phyloP scores from a whole-genome alignment of 805 yeast genomes.

The Tetrapisispora namnaoensis region DNA sequence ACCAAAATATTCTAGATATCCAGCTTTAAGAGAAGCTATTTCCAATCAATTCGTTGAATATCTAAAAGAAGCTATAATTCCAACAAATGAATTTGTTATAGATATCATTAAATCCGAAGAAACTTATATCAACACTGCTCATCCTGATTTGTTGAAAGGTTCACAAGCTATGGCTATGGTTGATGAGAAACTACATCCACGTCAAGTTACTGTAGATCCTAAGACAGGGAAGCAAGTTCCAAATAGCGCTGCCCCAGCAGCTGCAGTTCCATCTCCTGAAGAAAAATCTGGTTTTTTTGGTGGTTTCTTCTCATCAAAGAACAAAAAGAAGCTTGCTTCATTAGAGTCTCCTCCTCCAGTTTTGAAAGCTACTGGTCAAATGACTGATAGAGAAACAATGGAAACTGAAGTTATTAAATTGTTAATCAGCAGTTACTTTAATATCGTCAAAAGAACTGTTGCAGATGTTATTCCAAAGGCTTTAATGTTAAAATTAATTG shows the following conservation, averaged over 20 bases:
- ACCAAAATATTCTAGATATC: slow-evolving; percentile 81
- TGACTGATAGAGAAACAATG: slow-evolving; percentile 92
- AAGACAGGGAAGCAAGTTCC: slow-evolving; percentile 79
- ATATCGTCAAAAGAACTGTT: slow-evolving; percentile 86
- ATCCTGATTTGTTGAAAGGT: slow-evolving; percentile 91
- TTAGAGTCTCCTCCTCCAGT: slow-evolving; percentile 98
- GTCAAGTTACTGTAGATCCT: slow-evolving; percentile 74
- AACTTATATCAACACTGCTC: slow-evolving; percentile 93
- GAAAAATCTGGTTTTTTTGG: slow-evolving; percentile 81
- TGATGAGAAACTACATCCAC: slow-evolving; percentile 65
- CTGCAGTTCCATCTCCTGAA: slow-evolving; percentile 25
- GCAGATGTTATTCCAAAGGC: slow-evolving; percentile 94
- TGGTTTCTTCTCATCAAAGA: slow-evolving; percentile 85
- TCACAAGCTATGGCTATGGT: slow-evolving; percentile 91
- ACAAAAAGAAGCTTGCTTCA: slow-evolving; percentile 85
- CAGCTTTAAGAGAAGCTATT: slow-evolving; percentile 79
- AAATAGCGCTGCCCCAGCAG: slow-evolving; percentile 26
- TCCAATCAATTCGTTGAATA: slow-evolving; percentile 70
- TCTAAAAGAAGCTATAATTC: slow-evolving; percentile 66
- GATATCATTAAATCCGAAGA: slow-evolving; percentile 84
- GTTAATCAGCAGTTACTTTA: slow-evolving; percentile 80
- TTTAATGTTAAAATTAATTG: slow-evolving; percentile 83
- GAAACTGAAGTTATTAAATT: slow-evolving; percentile 96
- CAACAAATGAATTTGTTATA: slow-evolving; percentile 75
- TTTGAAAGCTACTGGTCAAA: slow-evolving; percentile 76